Evolutionary conservation across 225 moss, liverwort and hornwort genomes (phyloP), one percentile per base, ranked within the genome.

Genomic region (Climacium dendroides): DNA sequence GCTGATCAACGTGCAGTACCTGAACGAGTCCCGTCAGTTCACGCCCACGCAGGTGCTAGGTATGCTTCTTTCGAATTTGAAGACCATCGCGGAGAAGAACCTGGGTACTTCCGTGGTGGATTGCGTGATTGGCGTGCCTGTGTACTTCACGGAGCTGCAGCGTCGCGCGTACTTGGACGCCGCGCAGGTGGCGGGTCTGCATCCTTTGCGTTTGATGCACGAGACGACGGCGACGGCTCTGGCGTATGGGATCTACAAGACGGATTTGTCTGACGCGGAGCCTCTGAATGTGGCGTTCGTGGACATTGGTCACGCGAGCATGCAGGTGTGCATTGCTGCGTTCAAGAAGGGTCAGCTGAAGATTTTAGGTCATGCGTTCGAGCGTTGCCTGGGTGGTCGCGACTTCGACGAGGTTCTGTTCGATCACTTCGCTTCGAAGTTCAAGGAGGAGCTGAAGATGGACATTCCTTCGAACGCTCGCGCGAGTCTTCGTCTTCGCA

Each of bases 191-290:
- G 97, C 99, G 43, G 99, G 99, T 28, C 89, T 99, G 47, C 99
- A 96, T 60, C 99, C 99, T 15, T 43, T 99, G 86, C 91, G 99
- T 39, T 87, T 99, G 90, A 99, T 99, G 99, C 99, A 99, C 83
- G 99, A 99, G 93, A 99, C 96, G 47, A 93, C 99, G 29, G 99
- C 99, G 82, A 99, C 99, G 60, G 99, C 99, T 23, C 85, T 99
- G 50, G 97, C 99, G 37, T 99, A 97, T 52, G 99, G 99, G 92
- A 99, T 99, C 75, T 99, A 99, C 95, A 97, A 96, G 91, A 99
- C 99, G 4, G 99, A 99, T 89, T 80, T 97, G 79, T 95, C 99
- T 3, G 99, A 99, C 53, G 70, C 93, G 25, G 99, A 99, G 87
- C 95, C 99, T 43, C 89, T 99, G 91, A 99, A 99, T 87, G 97